Evolutionary conservation across 768 basidiomycete species (phyloP).

Genomic region (Boletus subcaerulescens): DNA sequence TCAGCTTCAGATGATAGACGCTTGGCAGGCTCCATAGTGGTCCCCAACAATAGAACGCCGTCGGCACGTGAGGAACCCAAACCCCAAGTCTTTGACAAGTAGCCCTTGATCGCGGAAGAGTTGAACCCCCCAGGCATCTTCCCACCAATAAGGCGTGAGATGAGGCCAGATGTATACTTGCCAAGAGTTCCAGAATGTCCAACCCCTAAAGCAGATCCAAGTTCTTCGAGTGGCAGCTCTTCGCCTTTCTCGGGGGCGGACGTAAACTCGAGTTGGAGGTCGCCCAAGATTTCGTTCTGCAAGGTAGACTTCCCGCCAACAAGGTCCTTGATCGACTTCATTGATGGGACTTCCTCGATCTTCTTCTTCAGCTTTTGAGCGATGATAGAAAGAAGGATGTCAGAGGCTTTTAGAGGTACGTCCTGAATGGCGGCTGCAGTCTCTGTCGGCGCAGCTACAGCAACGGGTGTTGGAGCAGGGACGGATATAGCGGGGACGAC

Average conservation of each 20-base stretch:
- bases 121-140: slow-evolving; percentile 99
- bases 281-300: slow-evolving; percentile 98
- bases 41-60: slow-evolving; percentile 84
- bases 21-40: slow-evolving; percentile 92
- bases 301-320: slow-evolving; percentile 98
- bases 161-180: slow-evolving; percentile 88
- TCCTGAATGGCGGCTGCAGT: slow-evolving; percentile 81
- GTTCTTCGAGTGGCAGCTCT: slow-evolving; percentile 93
- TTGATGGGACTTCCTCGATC: slow-evolving; percentile 81
- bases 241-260: slow-evolving; percentile 98
- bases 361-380: slow-evolving; percentile 99
- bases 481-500: slow-evolving; percentile 40
- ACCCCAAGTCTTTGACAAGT: slow-evolving; percentile 93
- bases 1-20: slow-evolving; percentile 88
- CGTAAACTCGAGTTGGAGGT: slow-evolving; percentile 91
- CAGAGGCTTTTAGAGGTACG: slow-evolving; percentile 85
- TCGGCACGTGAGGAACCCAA: slow-evolving; percentile 89
- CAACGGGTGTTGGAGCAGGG: slow-evolving; percentile 41
- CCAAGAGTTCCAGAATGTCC: slow-evolving; percentile 87
- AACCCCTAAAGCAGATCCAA: slow-evolving; percentile 77
- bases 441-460: slow-evolving; percentile 50
- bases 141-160: slow-evolving; percentile 87
- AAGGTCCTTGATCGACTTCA: slow-evolving; percentile 97
- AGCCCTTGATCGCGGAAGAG: slow-evolving; percentile 80
- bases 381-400: slow-evolving; percentile 83